Evolutionary conservation across 2,329 filamentous ascomycete species (phyloP).

Genomic region (Xylaria sp.): DNA sequence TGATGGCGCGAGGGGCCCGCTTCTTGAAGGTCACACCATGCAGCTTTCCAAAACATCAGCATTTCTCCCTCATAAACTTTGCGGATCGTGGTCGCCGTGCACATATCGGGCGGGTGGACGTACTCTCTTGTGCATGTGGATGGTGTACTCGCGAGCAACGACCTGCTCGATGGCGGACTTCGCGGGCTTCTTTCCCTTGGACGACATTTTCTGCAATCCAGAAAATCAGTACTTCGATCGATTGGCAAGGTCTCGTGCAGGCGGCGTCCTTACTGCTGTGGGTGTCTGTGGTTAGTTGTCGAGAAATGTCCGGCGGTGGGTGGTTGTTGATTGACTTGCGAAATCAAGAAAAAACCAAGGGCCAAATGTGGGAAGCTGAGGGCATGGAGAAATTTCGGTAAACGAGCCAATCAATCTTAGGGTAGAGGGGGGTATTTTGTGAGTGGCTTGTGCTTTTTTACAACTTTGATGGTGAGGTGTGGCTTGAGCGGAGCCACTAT

Average conservation of each 20-base stretch:
- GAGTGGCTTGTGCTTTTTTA: conserved; percentile 30
- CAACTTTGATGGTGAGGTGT: neutral
- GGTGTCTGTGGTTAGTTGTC: conserved; percentile 37
- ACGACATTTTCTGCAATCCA: conserved; percentile 60
- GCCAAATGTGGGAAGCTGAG: conserved; percentile 38
- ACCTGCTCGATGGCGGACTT: conserved; percentile 98
- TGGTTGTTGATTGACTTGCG: conserved; percentile 37
- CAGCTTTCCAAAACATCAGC: conserved; percentile 65
- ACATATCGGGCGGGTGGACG: conserved; percentile 50
- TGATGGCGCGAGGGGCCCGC: conserved; percentile 96
- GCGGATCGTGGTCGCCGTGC: neutral
- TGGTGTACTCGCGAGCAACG: conserved; percentile 99
- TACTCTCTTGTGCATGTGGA: conserved; percentile 99
- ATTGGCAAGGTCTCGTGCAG: conserved; percentile 13
- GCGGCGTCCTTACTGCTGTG: conserved; percentile 34
- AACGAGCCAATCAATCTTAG: conserved; percentile 40
- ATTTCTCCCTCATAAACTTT: conserved; percentile 14
- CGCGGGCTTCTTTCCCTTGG: conserved; percentile 68
- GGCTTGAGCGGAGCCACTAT: conserved; percentile 5
- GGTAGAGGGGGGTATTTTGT: conserved; percentile 22
- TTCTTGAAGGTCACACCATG: conserved; percentile 99
- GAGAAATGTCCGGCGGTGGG: conserved; percentile 35
- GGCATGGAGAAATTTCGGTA: conserved; percentile 39
- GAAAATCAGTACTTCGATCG: conserved; percentile 19
- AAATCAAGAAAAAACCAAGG: conserved; percentile 37